Evolutionary conservation across 1,284 basidiomycete genomes (phyloP).

Genomic region (Coniophora puteana): DNA sequence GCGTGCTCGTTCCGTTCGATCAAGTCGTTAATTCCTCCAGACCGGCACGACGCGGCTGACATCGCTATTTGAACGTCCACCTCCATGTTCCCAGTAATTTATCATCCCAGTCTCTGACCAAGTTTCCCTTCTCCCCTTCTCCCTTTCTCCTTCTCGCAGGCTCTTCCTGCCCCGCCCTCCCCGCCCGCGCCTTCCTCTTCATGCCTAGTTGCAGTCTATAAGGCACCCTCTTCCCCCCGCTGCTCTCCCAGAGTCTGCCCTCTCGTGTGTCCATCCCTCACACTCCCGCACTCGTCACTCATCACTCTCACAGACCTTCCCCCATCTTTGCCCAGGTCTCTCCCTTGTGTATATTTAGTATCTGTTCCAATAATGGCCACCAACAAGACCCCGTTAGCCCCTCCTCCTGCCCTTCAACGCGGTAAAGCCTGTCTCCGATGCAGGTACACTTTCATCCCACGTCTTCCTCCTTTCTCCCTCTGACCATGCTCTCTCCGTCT

Average conservation of each 20-base stretch:
- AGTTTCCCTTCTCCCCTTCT: slow-evolving; percentile 11
- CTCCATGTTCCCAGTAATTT: slow-evolving; percentile 25
- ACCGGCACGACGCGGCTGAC: slow-evolving; percentile 20
- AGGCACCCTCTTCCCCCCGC: slow-evolving; percentile 4
- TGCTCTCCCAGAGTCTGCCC: slow-evolving; percentile 10
- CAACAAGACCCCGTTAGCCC: slow-evolving; percentile 25
- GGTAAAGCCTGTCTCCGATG: slow-evolving; percentile 34
- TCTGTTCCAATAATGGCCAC: slow-evolving; percentile 30
- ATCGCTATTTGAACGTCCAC: slow-evolving; percentile 27
- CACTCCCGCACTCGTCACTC: slow-evolving; percentile 1
- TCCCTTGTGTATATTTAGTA: slow-evolving; percentile 29
- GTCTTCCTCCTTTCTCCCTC: neutral
- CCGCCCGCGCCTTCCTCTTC: slow-evolving; percentile 11
- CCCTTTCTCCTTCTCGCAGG: slow-evolving; percentile 9
- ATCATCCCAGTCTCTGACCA: slow-evolving; percentile 14
- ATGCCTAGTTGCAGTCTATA: slow-evolving; percentile 21
- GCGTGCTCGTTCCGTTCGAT: too few relatives aligned
- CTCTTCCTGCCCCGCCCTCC: slow-evolving; percentile 4
- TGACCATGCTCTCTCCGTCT: slow-evolving; percentile 14
- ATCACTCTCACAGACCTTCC: slow-evolving; percentile 7
- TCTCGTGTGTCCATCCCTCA: neutral
- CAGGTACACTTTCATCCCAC: slow-evolving; percentile 23
- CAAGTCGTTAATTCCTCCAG: slow-evolving; percentile 23
- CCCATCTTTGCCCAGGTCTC: slow-evolving; percentile 16
- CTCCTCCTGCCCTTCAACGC: slow-evolving; percentile 28